Percentiles rank a stretch among this genome's conserved stretches.
phyloP scores from a whole-genome alignment of 2,329 filamentous ascomycete species.

The Volutella citrinella region DNA sequence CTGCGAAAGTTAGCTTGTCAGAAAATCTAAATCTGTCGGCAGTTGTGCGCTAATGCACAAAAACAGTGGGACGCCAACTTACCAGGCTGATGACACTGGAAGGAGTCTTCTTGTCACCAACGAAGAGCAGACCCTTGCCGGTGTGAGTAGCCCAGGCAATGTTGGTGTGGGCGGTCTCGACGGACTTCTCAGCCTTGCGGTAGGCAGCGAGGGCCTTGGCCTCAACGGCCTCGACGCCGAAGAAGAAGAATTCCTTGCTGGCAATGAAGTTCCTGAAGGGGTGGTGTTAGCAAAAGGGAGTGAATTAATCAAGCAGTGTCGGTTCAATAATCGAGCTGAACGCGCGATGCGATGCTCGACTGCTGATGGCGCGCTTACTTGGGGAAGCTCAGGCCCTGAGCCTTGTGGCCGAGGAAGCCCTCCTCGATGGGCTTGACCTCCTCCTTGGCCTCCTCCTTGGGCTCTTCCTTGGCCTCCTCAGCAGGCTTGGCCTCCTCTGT shows the following conservation, averaged over 20 bases:
- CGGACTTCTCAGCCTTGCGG: constrained; percentile 84
- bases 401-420: constrained; percentile 87
- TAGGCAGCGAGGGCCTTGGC: constrained; percentile 72
- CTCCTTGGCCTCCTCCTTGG: constrained; percentile 43
- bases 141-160: constrained; percentile 90
- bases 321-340: neutral
- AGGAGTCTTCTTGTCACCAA: constrained; percentile 80
- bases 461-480: constrained; percentile 38
- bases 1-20: constrained; percentile 30
- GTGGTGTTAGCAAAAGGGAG: constrained; percentile 21
- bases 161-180: constrained; percentile 69
- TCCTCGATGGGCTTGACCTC: constrained; percentile 72
- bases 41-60: too few relatives aligned
- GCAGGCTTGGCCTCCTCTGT: constrained; percentile 42
- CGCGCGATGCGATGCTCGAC: too few relatives aligned
- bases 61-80: too few relatives aligned
- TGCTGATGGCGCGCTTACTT: too few relatives aligned
- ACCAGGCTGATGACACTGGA: constrained; percentile 83
- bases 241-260: constrained; percentile 92
- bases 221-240: constrained; percentile 70
- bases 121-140: constrained; percentile 92
- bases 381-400: constrained; percentile 72
- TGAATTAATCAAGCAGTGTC: too few relatives aligned
- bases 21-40: constrained; percentile 16
- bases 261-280: constrained; percentile 74